A percentile compares a stretch with the other conserved stretches of the same genome.
Evolutionary conservation across 2,329 filamentous ascomycete species (phyloP).

Genomic region (Cladophialophora exuberans): DNA sequence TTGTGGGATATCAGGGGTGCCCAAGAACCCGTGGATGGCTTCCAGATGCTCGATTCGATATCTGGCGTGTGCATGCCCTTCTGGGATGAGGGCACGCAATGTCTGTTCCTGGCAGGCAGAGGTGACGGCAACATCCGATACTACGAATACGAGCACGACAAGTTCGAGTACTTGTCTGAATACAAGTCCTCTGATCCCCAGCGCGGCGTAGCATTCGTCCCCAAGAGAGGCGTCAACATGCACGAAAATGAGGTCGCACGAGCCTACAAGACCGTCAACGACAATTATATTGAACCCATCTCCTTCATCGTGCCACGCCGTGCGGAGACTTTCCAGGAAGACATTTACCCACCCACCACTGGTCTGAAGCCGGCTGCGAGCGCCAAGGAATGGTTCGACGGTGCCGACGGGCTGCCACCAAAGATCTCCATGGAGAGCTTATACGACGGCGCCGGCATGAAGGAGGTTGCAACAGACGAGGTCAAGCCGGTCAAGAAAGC

Average conservation of each 20-base stretch:
- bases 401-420: slow-evolving; percentile 79
- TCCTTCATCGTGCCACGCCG: slow-evolving; percentile 95
- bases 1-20: slow-evolving; percentile 89
- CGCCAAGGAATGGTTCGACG: slow-evolving; percentile 80
- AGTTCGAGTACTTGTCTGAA: slow-evolving; percentile 95
- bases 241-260: slow-evolving; percentile 97
- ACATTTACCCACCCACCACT: slow-evolving; percentile 88
- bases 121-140: slow-evolving; percentile 99
- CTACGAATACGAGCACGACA: slow-evolving; percentile 97
- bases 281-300: slow-evolving; percentile 91
- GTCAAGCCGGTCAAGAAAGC: slow-evolving; percentile 46
- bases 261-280: slow-evolving; percentile 96
- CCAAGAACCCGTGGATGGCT: slow-evolving; percentile 82
- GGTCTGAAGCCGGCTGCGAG: slow-evolving; percentile 81
- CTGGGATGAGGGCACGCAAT: slow-evolving; percentile 97
- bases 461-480: slow-evolving; percentile 71
- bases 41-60: slow-evolving; percentile 88
- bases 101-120: slow-evolving; percentile 94
- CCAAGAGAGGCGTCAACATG: slow-evolving; percentile 91
- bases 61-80: slow-evolving; percentile 99
- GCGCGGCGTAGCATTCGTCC: slow-evolving; percentile 89
- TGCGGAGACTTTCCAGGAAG: slow-evolving; percentile 92
- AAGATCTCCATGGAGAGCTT: slow-evolving; percentile 94
- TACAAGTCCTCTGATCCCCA: slow-evolving; percentile 97
- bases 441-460: slow-evolving; percentile 80